These are phyloP conservation scores for Metschnikowia lunata DNA, from an alignment of 805 yeast genomes.

Conservation along the genomic window DNA sequence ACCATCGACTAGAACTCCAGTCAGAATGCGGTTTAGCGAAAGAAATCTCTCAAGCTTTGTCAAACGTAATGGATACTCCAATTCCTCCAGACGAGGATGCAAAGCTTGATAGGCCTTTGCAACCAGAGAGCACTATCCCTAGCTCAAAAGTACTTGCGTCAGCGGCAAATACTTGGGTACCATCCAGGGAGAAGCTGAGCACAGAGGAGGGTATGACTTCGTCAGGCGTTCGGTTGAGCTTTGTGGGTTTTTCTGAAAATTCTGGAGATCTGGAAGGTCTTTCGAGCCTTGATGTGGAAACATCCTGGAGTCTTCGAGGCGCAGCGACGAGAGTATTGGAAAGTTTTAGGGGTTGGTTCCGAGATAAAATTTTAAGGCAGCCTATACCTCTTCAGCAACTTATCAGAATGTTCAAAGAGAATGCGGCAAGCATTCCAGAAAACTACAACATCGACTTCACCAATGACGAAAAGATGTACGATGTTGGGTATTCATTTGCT, in stretches of 20 bases:
- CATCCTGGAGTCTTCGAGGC: not conserved
- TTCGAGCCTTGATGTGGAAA: not conserved
- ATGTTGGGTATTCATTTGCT: not conserved
- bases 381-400: not conserved
- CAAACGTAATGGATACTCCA: slow-evolving; percentile 1
- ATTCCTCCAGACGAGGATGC: slow-evolving; percentile 1
- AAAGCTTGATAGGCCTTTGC: too few species aligned
- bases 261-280: not conserved
- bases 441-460: not conserved
- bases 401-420: not conserved
- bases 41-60: not conserved
- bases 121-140: too few species aligned
- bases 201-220: not conserved
- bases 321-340: not conserved
- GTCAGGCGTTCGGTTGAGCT: slow-evolving; percentile 1
- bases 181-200: too few species aligned
- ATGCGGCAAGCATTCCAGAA: not conserved
- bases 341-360: not conserved
- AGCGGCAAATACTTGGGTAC: too few species aligned
- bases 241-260: not conserved
- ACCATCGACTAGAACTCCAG: too few species aligned
- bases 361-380: not conserved
- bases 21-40: not conserved
- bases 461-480: not conserved
- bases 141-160: too few species aligned